Percentiles rank a stretch among this genome's conserved stretches.
phyloP scores from a whole-genome alignment of 176 grass and related monocot species.

The Triticum aestivum region DNA sequence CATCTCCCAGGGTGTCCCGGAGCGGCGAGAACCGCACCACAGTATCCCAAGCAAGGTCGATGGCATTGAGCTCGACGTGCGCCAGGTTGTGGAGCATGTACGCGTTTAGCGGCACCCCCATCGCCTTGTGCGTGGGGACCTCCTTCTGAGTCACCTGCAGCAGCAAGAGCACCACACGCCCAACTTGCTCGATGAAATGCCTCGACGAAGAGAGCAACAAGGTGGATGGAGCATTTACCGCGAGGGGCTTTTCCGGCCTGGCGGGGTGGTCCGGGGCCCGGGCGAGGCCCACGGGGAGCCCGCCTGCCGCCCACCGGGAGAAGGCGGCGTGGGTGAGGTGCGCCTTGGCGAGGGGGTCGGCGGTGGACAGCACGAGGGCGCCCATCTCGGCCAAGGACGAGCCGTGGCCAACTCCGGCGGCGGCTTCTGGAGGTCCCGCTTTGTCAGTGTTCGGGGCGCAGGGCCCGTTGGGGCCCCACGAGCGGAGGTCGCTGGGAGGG shows the following conservation, averaged over 20 bases:
- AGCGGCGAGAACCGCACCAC: slow-evolving; percentile 84
- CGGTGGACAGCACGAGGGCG: slow-evolving; percentile 64
- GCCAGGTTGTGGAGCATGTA: slow-evolving; percentile 96
- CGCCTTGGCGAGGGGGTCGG: slow-evolving; percentile 66
- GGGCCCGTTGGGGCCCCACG: slow-evolving; percentile 68
- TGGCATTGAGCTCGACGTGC: slow-evolving; percentile 94
- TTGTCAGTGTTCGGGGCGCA: slow-evolving; percentile 22
- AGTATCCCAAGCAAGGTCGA: slow-evolving; percentile 93
- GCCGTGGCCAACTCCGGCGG: not conserved
- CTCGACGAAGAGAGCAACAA: not conserved
- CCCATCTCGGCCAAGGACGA: slow-evolving; percentile 70
- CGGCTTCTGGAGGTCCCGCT: not conserved
- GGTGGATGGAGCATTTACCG: slow-evolving; percentile 35
- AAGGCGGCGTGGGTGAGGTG: slow-evolving; percentile 77
- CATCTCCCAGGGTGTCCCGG: slow-evolving; percentile 57
- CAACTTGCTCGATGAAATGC: slow-evolving; percentile 36
- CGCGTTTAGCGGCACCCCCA: slow-evolving; percentile 77
- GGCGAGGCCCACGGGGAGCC: slow-evolving; percentile 47
- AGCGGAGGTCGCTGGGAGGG: slow-evolving; percentile 54
- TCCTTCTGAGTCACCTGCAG: slow-evolving; percentile 74
- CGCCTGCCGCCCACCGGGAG: slow-evolving; percentile 42
- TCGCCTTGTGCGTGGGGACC: slow-evolving; percentile 73
- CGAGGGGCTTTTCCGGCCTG: slow-evolving; percentile 59
- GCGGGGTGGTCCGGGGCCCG: slow-evolving; percentile 49
- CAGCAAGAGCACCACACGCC: not conserved